Conservation (phyloP, 345 rosid genomes). For the Brassica carinata region DNA sequence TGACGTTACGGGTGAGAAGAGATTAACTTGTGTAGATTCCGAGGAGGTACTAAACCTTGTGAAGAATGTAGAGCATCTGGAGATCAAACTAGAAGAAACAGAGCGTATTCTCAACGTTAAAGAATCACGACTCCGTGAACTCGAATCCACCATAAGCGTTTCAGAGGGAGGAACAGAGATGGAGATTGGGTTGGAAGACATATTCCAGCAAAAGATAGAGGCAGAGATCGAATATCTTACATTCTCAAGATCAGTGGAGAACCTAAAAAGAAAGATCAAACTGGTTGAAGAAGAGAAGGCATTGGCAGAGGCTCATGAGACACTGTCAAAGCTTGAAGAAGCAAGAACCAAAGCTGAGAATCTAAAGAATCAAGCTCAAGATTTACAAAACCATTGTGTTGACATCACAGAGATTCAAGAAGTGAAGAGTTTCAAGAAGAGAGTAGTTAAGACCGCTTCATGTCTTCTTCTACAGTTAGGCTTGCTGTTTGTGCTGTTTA, state of each 20-base stretch:
- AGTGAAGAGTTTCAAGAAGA: conserved; percentile 53
- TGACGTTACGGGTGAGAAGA: conserved; percentile 34
- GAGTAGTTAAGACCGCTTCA: conserved; percentile 47
- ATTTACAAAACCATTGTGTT: conserved; percentile 50
- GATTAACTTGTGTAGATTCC: conserved; percentile 46
- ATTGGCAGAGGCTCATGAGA: conserved; percentile 44
- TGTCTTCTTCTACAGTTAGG: conserved; percentile 62
- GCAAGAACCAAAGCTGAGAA: conserved; percentile 53
- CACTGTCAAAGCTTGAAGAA: conserved; percentile 48
- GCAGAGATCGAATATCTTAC: conserved; percentile 74
- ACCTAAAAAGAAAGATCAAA: conserved; percentile 42
- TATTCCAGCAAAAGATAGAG: conserved; percentile 73
- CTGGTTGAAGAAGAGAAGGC: conserved; percentile 50
- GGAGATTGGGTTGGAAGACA: conserved; percentile 52
- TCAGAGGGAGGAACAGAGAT: conserved; percentile 50
- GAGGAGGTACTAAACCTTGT: conserved; percentile 51
- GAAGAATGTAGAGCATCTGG: conserved; percentile 52
- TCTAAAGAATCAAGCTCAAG: conserved; percentile 54
- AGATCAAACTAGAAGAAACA: conserved; percentile 54
- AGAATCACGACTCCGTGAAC: conserved; percentile 56
- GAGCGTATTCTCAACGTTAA: conserved; percentile 46
- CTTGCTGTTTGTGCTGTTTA: conserved; percentile 53
- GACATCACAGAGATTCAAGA: conserved; percentile 53
- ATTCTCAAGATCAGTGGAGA: conserved; percentile 47
- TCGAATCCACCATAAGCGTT: conserved; percentile 47